phyloP scores from a whole-genome alignment of 441 rosid species.

The Populus trichocarpa region DNA sequence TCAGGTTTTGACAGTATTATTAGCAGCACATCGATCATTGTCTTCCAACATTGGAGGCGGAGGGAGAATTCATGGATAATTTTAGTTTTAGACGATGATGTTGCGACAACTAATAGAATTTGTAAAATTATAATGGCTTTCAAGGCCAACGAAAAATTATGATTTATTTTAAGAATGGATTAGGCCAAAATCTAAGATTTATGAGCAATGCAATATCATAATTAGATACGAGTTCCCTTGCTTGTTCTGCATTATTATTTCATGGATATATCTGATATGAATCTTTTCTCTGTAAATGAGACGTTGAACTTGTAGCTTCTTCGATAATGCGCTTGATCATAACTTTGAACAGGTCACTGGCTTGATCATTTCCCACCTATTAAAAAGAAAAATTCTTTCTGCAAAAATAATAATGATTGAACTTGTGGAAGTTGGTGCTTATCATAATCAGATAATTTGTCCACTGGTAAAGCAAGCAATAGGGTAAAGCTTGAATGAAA shows the following conservation, averaged over 20 bases:
- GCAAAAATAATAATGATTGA: neutral
- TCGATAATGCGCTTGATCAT: constrained; percentile 26
- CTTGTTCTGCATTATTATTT: constrained; percentile 18
- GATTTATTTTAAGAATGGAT: too few species aligned
- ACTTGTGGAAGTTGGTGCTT: neutral
- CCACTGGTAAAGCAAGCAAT: constrained; percentile 6
- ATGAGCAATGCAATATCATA: neutral
- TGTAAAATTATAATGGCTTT: neutral
- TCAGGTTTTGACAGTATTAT: neutral
- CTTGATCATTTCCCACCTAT: constrained; percentile 13
- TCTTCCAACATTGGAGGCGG: neutral
- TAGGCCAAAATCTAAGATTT: too few species aligned
- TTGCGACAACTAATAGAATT: neutral
- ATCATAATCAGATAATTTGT: constrained; percentile 2
- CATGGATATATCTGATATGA: neutral
- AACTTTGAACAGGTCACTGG: constrained; percentile 4
- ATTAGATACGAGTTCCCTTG: neutral
- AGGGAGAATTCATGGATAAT: neutral
- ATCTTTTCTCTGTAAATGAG: constrained; percentile 1
- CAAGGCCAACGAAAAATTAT: neutral
- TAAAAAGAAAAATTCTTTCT: neutral
- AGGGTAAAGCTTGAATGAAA: neutral
- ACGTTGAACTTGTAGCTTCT: constrained; percentile 5
- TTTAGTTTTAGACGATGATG: neutral
- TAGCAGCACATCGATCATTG: neutral